Percentiles rank a stretch among this genome's conserved stretches.
Conservation (phyloP, 225 moss, liverwort and hornwort species). For the Sphagnum tenellum region DNA sequence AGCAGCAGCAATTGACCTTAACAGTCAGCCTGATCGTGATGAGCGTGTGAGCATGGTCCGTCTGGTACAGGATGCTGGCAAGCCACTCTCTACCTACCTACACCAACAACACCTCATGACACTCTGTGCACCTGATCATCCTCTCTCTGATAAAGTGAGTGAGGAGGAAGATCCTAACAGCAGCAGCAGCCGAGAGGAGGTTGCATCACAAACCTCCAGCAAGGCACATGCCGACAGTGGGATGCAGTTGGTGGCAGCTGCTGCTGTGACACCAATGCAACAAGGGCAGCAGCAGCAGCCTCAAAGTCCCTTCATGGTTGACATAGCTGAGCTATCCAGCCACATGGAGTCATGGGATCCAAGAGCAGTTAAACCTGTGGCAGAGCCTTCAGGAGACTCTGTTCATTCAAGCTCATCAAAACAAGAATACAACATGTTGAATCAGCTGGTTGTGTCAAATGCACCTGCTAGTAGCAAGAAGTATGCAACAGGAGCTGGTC, state of each 20-base stretch:
- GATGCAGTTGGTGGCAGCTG: constrained; percentile 19
- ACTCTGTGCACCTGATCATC: constrained; percentile 47
- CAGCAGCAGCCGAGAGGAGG: constrained; percentile 77
- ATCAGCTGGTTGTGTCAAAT: constrained; percentile 34
- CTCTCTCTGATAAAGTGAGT: constrained; percentile 68
- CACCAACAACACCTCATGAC: constrained; percentile 81
- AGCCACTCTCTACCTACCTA: constrained; percentile 79
- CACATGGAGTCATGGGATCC: constrained; percentile 58
- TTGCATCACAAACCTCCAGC: constrained; percentile 77
- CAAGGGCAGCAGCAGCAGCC: constrained; percentile 15
- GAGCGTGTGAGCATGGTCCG: constrained; percentile 86
- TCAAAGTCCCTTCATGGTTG: constrained; percentile 31
- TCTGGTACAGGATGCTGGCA: constrained; percentile 76
- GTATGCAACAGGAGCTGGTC: constrained; percentile 49
- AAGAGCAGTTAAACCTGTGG: constrained; percentile 35
- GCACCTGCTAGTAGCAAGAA: constrained; percentile 27
- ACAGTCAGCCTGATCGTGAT: constrained; percentile 96
- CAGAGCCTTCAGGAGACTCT: constrained; percentile 59
- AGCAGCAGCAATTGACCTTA: constrained; percentile 60
- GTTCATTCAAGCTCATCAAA: constrained; percentile 64
- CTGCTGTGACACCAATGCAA: constrained; percentile 14
- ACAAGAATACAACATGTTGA: constrained; percentile 46
- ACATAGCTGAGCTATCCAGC: constrained; percentile 44
- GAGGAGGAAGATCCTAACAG: constrained; percentile 27
- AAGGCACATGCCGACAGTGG: constrained; percentile 69